phyloP scores from a whole-genome alignment of 345 rosid species.

The Raphanus sativus region DNA sequence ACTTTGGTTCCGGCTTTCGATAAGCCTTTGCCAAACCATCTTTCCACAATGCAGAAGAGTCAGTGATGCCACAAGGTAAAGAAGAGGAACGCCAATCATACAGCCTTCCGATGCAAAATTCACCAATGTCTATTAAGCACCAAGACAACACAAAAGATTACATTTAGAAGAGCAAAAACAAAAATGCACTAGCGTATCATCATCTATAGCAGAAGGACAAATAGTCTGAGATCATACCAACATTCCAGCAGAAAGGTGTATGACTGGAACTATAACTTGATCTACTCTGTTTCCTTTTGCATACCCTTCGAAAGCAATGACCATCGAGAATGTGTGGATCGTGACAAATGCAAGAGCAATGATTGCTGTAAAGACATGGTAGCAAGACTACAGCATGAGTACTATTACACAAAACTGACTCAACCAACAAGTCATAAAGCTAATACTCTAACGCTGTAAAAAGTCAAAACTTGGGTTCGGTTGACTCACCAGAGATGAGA shows the following conservation, averaged over 20 bases:
- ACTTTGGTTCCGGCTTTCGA: conserved; percentile 47
- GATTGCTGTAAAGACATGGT: conserved; percentile 57
- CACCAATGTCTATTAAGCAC: conserved; percentile 62
- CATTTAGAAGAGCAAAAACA: not conserved
- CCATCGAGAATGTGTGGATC: conserved; percentile 96
- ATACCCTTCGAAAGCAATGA: conserved; percentile 87
- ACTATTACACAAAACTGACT: conserved; percentile 12
- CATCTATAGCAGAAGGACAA: not conserved
- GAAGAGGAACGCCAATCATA: conserved; percentile 72
- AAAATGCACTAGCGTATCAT: conserved; percentile 5
- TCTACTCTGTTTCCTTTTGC: conserved; percentile 84
- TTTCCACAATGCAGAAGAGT: conserved; percentile 71
- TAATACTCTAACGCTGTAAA: not conserved
- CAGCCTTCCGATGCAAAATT: conserved; percentile 86
- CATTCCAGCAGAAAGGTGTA: conserved; percentile 87
- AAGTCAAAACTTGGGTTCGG: conserved; percentile 8
- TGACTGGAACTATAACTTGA: conserved; percentile 71
- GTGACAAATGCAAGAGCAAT: conserved; percentile 90
- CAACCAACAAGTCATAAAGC: conserved; percentile 9
- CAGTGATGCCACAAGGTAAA: conserved; percentile 62
- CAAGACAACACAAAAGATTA: not conserved
- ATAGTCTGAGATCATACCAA: conserved; percentile 53
- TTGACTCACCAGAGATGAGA: conserved; percentile 83
- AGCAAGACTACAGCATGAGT: conserved; percentile 24
- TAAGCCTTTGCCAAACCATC: conserved; percentile 76